Evolutionary conservation across 768 basidiomycete genomes (phyloP).

Genomic region (Agrocybe chaxingu): DNA sequence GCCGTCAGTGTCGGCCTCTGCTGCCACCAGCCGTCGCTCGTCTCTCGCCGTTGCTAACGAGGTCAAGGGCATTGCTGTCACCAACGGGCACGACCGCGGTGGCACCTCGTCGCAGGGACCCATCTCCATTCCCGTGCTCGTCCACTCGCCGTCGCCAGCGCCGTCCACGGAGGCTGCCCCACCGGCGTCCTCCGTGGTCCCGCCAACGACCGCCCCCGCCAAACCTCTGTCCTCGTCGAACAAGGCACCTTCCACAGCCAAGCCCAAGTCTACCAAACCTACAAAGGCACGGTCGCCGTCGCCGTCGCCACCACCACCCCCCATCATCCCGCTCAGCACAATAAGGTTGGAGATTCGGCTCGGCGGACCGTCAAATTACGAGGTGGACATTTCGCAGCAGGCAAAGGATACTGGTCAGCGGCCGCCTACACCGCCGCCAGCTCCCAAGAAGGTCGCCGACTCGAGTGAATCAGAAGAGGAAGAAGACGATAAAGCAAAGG

Average conservation of each 20-base stretch:
- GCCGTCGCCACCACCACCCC: constrained; percentile 61
- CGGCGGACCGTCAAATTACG: constrained; percentile 73
- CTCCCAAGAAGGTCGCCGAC: constrained; percentile 34
- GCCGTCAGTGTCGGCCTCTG: constrained; percentile 9
- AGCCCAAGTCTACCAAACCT: constrained; percentile 26
- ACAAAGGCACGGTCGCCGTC: constrained; percentile 32
- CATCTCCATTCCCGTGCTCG: constrained; percentile 28
- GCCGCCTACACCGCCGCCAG: constrained; percentile 51
- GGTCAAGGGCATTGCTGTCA: constrained; percentile 7
- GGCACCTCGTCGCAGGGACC: constrained; percentile 17
- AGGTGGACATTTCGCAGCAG: constrained; percentile 58
- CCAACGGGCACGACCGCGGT: constrained; percentile 6
- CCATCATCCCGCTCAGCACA: constrained; percentile 52
- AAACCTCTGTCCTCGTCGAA: constrained; percentile 17
- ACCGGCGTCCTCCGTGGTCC: constrained; percentile 31
- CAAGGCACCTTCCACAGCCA: constrained; percentile 20
- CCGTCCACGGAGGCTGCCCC: constrained; percentile 11
- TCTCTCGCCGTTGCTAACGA: constrained; percentile 18
- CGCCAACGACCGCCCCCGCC: constrained; percentile 26
- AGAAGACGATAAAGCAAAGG: constrained; percentile 34
- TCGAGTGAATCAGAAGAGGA: constrained; percentile 58
- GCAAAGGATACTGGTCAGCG: constrained; percentile 68
- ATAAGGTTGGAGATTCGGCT: constrained; percentile 67
- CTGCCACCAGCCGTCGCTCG: constrained; percentile 15
- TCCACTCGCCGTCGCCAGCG: constrained; percentile 25